phyloP scores from a whole-genome alignment of 495 filamentous ascomycete genomes.

The Lepraria neglecta region DNA sequence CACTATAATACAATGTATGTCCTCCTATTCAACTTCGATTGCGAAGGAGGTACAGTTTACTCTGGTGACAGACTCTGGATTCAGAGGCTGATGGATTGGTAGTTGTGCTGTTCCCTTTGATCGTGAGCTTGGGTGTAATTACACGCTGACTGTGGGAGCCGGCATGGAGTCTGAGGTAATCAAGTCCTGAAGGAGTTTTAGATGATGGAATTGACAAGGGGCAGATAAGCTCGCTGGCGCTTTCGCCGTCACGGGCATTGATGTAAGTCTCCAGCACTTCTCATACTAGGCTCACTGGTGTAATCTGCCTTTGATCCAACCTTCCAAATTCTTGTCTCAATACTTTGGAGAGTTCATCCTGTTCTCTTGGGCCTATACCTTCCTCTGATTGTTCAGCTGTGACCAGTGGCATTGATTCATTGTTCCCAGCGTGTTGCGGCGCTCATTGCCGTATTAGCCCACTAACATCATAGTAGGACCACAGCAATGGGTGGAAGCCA shows the following conservation, averaged over 20 bases:
- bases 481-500: constrained; percentile 1
- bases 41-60: too few species aligned
- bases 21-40: neutral
- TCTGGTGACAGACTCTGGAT: too few species aligned
- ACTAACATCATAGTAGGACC: neutral
- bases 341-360: too few species aligned
- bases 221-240: constrained; percentile 6
- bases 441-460: too few species aligned
- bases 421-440: neutral
- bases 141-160: neutral
- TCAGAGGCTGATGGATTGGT: neutral
- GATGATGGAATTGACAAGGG: neutral
- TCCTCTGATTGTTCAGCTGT: neutral
- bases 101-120: neutral
- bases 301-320: too few species aligned
- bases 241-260: constrained; percentile 13
- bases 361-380: too few species aligned
- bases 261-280: constrained; percentile 1
- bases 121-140: neutral
- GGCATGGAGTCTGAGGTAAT: neutral
- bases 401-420: neutral
- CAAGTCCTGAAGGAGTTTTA: neutral
- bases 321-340: too few species aligned
- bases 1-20: neutral
- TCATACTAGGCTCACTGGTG: too few species aligned